Evolutionary conservation across 1,284 basidiomycete genomes (phyloP).

Genomic region (Agroathelia rolfsii): DNA sequence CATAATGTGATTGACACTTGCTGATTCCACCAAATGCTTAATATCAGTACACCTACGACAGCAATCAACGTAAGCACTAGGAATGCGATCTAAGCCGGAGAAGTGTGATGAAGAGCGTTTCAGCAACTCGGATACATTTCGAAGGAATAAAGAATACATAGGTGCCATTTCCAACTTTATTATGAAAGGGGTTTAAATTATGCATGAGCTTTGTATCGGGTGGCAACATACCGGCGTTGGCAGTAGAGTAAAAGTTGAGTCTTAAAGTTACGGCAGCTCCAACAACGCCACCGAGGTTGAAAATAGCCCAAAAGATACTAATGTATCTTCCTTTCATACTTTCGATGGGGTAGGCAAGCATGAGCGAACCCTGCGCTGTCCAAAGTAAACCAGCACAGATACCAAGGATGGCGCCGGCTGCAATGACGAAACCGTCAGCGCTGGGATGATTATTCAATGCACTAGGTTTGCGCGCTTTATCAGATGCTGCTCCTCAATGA

Average conservation of each 20-base stretch:
- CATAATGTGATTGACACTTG: no score
- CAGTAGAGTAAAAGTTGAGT: conserved; percentile 34
- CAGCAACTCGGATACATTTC: no score
- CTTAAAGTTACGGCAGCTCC: conserved; percentile 52
- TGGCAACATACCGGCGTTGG: no score
- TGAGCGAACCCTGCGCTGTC: conserved; percentile 57
- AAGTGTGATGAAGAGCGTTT: no score
- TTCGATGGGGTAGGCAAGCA: conserved; percentile 55
- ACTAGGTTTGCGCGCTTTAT: conserved; percentile 18
- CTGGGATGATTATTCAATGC: conserved; percentile 34
- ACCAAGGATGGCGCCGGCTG: conserved; percentile 50
- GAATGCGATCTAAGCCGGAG: conserved; percentile 21
- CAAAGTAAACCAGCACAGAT: conserved; percentile 58
- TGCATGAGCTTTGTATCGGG: conserved; percentile 5
- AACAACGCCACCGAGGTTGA: conserved; percentile 57
- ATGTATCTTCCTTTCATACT: conserved; percentile 52
- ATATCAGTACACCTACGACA: no score
- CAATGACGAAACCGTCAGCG: conserved; percentile 38
- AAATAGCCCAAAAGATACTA: conserved; percentile 60
- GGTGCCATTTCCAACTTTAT: conserved; percentile 22
- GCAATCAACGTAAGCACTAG: conserved; percentile 24
- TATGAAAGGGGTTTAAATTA: neutral
- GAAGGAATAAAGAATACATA: conserved; percentile 18
- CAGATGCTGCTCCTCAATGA: neutral
- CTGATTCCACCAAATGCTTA: no score